phyloP scores from a whole-genome alignment of 2,329 filamentous ascomycete genomes.

The Nemania sp. region DNA sequence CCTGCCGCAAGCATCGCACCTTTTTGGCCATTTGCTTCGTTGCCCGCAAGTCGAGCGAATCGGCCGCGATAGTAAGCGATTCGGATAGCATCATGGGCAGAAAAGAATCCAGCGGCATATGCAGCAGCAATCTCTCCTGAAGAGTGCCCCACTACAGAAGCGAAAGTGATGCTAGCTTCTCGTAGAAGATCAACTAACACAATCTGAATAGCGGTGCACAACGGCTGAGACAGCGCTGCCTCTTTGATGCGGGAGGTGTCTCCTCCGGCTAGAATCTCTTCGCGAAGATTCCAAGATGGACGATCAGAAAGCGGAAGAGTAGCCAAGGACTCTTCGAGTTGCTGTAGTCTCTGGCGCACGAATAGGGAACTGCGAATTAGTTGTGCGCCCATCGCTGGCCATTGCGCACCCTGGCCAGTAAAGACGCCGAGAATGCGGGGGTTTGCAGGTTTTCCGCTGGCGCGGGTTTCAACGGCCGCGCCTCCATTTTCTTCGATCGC shows the following conservation, averaged over 20 bases:
- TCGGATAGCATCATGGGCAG: slow-evolving; percentile 56
- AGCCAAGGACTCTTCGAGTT: slow-evolving; percentile 42
- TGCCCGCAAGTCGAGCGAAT: slow-evolving; percentile 41
- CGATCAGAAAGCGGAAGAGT: slow-evolving; percentile 42
- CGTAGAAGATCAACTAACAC: slow-evolving; percentile 38
- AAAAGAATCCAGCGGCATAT: slow-evolving; percentile 61
- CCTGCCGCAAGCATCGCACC: slow-evolving; percentile 64
- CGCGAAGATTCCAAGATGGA: slow-evolving; percentile 47
- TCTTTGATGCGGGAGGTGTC: slow-evolving; percentile 47
- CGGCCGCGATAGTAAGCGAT: slow-evolving; percentile 61
- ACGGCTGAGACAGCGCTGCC: slow-evolving; percentile 48
- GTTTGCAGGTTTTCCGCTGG: background rate
- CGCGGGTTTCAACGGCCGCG: slow-evolving; percentile 29
- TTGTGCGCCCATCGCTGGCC: slow-evolving; percentile 46
- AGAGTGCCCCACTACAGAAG: slow-evolving; percentile 44
- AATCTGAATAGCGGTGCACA: slow-evolving; percentile 46
- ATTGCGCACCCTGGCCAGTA: slow-evolving; percentile 49
- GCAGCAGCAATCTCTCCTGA: slow-evolving; percentile 61
- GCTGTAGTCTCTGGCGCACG: slow-evolving; percentile 15
- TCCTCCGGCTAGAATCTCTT: slow-evolving; percentile 32
- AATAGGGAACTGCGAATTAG: slow-evolving; percentile 31
- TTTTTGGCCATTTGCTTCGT: background rate
- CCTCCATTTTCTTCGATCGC: slow-evolving; percentile 9
- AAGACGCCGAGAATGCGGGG: slow-evolving; percentile 43
- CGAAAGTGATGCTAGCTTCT: slow-evolving; percentile 29